Evolutionary conservation across 805 yeast species (phyloP).

Genomic region (Wickerhamomyces silvicola): DNA sequence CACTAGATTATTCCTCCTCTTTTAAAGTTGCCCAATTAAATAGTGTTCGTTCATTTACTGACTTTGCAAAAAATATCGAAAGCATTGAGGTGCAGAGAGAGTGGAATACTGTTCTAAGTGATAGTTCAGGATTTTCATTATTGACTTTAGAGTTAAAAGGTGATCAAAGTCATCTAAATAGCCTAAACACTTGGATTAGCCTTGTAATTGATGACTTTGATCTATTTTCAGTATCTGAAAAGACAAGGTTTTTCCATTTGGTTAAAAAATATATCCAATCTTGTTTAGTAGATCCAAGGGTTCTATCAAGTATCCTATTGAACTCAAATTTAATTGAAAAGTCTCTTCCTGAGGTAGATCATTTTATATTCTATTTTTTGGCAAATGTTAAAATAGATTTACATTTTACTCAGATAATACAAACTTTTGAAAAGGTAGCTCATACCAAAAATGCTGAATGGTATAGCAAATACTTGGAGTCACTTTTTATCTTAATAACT

Average conservation of each 20-base stretch:
- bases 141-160: slow-evolving; percentile 5
- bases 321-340: slow-evolving; percentile 4
- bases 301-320: too few species aligned
- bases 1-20: slow-evolving; percentile 7
- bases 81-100: slow-evolving; percentile 3
- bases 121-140: slow-evolving; percentile 5
- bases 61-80: slow-evolving; percentile 5
- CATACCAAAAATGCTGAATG: slow-evolving; percentile 2
- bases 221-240: not conserved
- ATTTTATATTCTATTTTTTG: slow-evolving; percentile 8
- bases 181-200: slow-evolving; percentile 9
- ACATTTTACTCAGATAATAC: slow-evolving; percentile 3
- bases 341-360: slow-evolving; percentile 6
- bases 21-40: slow-evolving; percentile 1
- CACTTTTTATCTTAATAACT: too few species aligned
- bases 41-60: slow-evolving; percentile 2
- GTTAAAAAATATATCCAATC: slow-evolving; percentile 4
- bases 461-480: slow-evolving; percentile 6
- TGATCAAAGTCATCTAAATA: not conserved
- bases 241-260: slow-evolving; percentile 1
- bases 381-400: slow-evolving; percentile 1
- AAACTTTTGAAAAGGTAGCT: slow-evolving; percentile 3
- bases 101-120: slow-evolving; percentile 7
- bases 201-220: slow-evolving; percentile 7
- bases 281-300: not conserved